These are phyloP conservation scores for Tremellales sp. DNA, from an alignment of 1,284 basidiomycete species.

Conservation along the genomic window DNA sequence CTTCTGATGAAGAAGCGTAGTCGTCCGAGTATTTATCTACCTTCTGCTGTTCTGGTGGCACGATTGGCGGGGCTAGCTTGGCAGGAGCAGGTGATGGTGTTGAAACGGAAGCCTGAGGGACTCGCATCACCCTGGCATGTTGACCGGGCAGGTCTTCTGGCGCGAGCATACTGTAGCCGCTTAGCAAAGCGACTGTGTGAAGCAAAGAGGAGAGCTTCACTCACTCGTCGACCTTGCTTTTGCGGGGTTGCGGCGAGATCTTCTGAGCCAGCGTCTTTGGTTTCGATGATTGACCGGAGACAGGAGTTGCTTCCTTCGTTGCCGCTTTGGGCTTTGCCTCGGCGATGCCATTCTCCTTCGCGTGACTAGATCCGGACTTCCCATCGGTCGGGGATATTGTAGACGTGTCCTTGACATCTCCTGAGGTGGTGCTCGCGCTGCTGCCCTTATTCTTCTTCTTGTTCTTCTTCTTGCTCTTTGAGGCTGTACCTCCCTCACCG, in stretches of 20 bases:
- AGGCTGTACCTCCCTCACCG: slow-evolving; percentile 5
- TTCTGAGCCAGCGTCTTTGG: slow-evolving; percentile 42
- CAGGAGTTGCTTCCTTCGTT: neutral
- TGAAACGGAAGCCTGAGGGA: slow-evolving; percentile 11
- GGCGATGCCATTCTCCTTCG: neutral
- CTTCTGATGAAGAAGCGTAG: slow-evolving; percentile 20
- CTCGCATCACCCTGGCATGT: slow-evolving; percentile 42
- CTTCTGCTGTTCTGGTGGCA: slow-evolving; percentile 4
- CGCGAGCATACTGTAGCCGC: slow-evolving; percentile 37
- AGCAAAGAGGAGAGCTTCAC: slow-evolving; percentile 9
- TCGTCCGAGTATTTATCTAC: slow-evolving; percentile 22
- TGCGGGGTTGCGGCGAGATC: slow-evolving; percentile 37
- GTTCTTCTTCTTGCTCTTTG: slow-evolving; percentile 33
- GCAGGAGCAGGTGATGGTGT: neutral
- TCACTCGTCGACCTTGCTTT: slow-evolving; percentile 46
- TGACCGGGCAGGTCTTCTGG: slow-evolving; percentile 36
- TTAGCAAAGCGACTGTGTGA: neutral
- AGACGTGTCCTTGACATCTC: neutral
- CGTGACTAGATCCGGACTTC: too few species aligned
- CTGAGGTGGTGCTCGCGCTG: neutral
- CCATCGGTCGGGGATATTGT: too few species aligned
- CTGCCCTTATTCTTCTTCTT: slow-evolving; percentile 25
- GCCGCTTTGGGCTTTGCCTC: neutral
- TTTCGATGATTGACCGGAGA: slow-evolving; percentile 10
- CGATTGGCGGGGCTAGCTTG: neutral